Evolutionary conservation across 2,329 filamentous ascomycete genomes (phyloP).

Genomic region (Daldinia sp.): DNA sequence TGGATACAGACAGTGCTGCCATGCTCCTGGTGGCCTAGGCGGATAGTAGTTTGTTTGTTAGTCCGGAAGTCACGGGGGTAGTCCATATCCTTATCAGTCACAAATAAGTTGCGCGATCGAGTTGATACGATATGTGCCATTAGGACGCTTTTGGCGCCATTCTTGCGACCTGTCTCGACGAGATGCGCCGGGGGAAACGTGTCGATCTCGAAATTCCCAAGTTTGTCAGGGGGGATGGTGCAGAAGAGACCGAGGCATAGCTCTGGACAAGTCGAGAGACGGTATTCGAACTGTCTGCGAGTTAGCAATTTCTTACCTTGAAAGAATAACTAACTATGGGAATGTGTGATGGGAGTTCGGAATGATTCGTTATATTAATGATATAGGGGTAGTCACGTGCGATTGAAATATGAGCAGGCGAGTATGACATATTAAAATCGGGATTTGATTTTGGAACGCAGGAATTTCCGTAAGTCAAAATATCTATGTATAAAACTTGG

Average conservation of each 20-base stretch:
- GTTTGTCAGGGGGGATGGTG: slow-evolving; percentile 64
- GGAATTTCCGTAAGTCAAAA: neutral
- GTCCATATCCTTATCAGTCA: slow-evolving; percentile 83
- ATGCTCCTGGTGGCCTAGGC: slow-evolving; percentile 77
- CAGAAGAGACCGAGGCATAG: slow-evolving; percentile 85
- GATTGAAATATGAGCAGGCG: neutral
- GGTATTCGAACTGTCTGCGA: slow-evolving; percentile 75
- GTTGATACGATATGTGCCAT: slow-evolving; percentile 84
- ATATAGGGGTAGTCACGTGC: slow-evolving; percentile 3
- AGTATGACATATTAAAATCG: slow-evolving; percentile 8
- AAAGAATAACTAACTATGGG: neutral
- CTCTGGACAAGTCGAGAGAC: slow-evolving; percentile 79
- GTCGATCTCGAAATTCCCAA: slow-evolving; percentile 62
- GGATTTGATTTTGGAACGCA: neutral
- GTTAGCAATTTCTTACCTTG: slow-evolving; percentile 8
- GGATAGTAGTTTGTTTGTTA: slow-evolving; percentile 57
- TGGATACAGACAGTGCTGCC: slow-evolving; percentile 85
- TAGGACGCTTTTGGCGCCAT: slow-evolving; percentile 70
- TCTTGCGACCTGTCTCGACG: slow-evolving; percentile 69
- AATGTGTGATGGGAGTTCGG: neutral
- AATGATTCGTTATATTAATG: neutral
- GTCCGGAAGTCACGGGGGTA: slow-evolving; percentile 76
- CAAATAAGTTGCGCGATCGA: slow-evolving; percentile 69
- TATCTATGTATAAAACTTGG: neutral
- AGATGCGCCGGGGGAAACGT: slow-evolving; percentile 67